Conservation (phyloP, 1,284 basidiomycete species). For the Salmacisia buchloeana region DNA sequence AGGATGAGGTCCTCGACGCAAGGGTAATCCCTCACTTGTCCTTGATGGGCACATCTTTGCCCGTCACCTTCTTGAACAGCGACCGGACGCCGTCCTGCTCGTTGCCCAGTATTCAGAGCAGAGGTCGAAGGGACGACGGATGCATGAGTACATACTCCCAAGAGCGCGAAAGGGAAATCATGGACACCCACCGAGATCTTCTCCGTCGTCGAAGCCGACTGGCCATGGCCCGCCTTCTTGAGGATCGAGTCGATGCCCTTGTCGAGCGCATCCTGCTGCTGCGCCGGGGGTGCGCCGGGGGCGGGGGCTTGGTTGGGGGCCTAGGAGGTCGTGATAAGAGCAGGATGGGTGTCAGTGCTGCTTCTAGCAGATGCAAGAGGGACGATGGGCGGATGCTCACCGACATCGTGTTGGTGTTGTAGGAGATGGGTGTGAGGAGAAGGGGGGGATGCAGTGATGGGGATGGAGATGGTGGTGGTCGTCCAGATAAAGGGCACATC, state of each 20-base stretch:
- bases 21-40: too few relatives aligned
- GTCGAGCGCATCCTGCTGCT: constrained; percentile 37
- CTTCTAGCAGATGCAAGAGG: too few relatives aligned
- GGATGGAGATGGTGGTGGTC: too few relatives aligned
- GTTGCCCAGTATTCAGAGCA: not conserved
- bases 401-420: too few relatives aligned
- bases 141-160: not conserved
- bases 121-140: not conserved
- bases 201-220: constrained; percentile 22
- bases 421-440: too few relatives aligned
- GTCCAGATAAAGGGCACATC: too few relatives aligned
- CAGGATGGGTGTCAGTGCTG: too few relatives aligned
- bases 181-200: constrained; percentile 21
- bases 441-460: too few relatives aligned
- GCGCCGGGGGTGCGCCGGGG: constrained; percentile 10
- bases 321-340: too few relatives aligned
- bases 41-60: constrained; percentile 38
- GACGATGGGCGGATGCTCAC: too few relatives aligned
- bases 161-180: not conserved
- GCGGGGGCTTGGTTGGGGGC: not conserved
- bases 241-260: constrained; percentile 25
- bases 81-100: constrained; percentile 32
- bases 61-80: constrained; percentile 37
- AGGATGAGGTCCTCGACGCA: too few relatives aligned
- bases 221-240: constrained; percentile 18